Percentiles rank a stretch among this genome's conserved stretches.
phyloP scores from a whole-genome alignment of 805 yeast species.

The Kurtzmaniella cleridarum region DNA sequence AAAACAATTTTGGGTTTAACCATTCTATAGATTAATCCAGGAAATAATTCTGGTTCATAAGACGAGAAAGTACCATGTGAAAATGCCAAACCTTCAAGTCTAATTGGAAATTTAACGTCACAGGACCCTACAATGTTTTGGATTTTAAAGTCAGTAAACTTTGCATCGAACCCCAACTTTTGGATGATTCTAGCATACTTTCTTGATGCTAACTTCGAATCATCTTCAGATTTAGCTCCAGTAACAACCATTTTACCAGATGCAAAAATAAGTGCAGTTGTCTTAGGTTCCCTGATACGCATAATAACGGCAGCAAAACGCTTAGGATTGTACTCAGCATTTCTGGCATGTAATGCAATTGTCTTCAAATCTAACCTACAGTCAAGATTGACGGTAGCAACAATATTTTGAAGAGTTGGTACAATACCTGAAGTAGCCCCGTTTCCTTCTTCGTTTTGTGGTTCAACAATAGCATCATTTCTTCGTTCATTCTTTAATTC shows the following conservation, averaged over 20 bases:
- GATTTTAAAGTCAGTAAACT: slow-evolving; percentile 95
- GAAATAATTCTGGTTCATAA: slow-evolving; percentile 96
- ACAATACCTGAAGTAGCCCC: slow-evolving; percentile 91
- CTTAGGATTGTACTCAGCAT: slow-evolving; percentile 97
- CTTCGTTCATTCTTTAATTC: slow-evolving; percentile 10
- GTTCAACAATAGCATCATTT: slow-evolving; percentile 26
- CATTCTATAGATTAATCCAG: slow-evolving; percentile 98
- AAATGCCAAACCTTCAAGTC: slow-evolving; percentile 95
- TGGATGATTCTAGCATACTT: slow-evolving; percentile 97
- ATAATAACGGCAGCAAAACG: slow-evolving; percentile 99
- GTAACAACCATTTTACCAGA: slow-evolving; percentile 99
- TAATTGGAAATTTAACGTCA: slow-evolving; percentile 96
- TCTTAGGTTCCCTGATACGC: slow-evolving; percentile 98
- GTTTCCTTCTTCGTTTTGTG: slow-evolving; percentile 47
- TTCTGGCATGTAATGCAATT: slow-evolving; percentile 96
- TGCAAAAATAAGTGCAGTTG: slow-evolving; percentile 95
- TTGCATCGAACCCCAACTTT: slow-evolving; percentile 95
- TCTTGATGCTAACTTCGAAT: slow-evolving; percentile 95
- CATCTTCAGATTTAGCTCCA: slow-evolving; percentile 98
- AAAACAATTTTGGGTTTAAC: slow-evolving; percentile 97
- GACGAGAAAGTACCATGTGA: slow-evolving; percentile 98
- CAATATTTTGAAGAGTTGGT: slow-evolving; percentile 92
- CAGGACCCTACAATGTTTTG: slow-evolving; percentile 98
- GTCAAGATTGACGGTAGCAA: slow-evolving; percentile 95
- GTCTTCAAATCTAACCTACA: slow-evolving; percentile 95